A percentile compares a stretch with the other conserved stretches of the same genome.
phyloP scores from a whole-genome alignment of 2,329 filamentous ascomycete species.

The Talaromyces atroroseus region DNA sequence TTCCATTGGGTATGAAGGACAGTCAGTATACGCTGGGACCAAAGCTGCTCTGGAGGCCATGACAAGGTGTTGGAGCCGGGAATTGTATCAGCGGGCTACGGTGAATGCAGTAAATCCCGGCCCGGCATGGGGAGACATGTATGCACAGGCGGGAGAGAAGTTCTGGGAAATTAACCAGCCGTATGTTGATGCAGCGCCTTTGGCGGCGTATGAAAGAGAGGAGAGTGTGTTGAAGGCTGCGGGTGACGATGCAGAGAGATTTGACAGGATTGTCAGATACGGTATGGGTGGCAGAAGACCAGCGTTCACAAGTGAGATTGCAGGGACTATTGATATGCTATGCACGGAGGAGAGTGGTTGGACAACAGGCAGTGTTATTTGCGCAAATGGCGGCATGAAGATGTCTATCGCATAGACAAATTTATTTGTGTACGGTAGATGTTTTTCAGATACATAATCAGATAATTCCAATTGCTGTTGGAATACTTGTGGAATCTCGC shows the following conservation, averaged over 20 bases:
- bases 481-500: too few species aligned
- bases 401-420: slow-evolving; percentile 12
- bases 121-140: slow-evolving; percentile 63
- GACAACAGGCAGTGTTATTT: slow-evolving; percentile 74
- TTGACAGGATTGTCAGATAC: slow-evolving; percentile 59
- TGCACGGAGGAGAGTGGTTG: slow-evolving; percentile 65
- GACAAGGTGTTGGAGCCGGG: slow-evolving; percentile 62
- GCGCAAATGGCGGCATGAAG: slow-evolving; percentile 68
- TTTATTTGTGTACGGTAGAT: too few species aligned
- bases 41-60: slow-evolving; percentile 64
- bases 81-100: slow-evolving; percentile 56
- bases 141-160: slow-evolving; percentile 47
- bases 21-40: slow-evolving; percentile 60
- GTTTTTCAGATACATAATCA: too few species aligned
- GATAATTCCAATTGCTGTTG: too few species aligned
- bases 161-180: slow-evolving; percentile 57
- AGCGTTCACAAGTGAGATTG: slow-evolving; percentile 65
- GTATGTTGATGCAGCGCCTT: slow-evolving; percentile 59
- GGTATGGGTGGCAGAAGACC: slow-evolving; percentile 54
- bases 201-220: slow-evolving; percentile 33
- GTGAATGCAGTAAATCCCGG: slow-evolving; percentile 64
- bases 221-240: slow-evolving; percentile 26
- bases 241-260: slow-evolving; percentile 43
- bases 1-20: slow-evolving; percentile 52
- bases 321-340: slow-evolving; percentile 70